Evolutionary conservation across 192 early-diverging fungal species (phyloP), one percentile per base, ranked within the genome.

Genomic region (Chytriomyces hyalinus): DNA sequence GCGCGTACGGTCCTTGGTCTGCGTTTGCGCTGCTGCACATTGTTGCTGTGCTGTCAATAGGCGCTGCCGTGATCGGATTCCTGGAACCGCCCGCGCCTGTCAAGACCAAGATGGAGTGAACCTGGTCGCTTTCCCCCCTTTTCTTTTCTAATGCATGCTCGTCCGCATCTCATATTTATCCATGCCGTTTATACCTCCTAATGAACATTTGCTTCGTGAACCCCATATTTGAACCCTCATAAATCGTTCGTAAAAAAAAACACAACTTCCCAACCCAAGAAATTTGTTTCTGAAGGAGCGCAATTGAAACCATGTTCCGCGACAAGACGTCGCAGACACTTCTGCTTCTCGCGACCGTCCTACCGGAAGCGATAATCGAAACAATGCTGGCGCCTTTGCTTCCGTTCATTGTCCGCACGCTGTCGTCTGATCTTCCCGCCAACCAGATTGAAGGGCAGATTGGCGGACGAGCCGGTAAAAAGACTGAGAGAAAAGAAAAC

Each of bases 351-450:
- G n/a, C 73, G 47, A 53, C 81, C 13, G 61, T 84, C 10, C 17
- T 83, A 6, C 83, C 85, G 26, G 53, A 57, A 57, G 53, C 53
- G 2, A 57, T 57, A 0, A 20, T 62, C 20, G n/a, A 88, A 61
- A 64, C 79, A 8, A 83, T 84, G 75, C 73, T 88, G 13, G 71
- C 75, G 6, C 87, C 87, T 6, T 73, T 88, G 6, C 81, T 80
- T 53, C 84, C 84, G 4, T 88, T 79, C 73, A 77, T 88, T 20
- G 81, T 86, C 43, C 68, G 78, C 5, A 36, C 73, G 9, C 53
- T 83, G 36, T 67, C 74, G 10, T n/a, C 20, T 22, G 61, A 74
- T 47, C 60, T 78, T 28, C 51, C 70, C n/a, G 13, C 71, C 17
- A 60, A 73, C 44, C 59, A 62, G 43, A 11, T 73, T 15, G 71